A percentile compares a stretch with the other conserved stretches of the same genome.
phyloP scores from a whole-genome alignment of 305 asterid species.

The Fraxinus velutina region DNA sequence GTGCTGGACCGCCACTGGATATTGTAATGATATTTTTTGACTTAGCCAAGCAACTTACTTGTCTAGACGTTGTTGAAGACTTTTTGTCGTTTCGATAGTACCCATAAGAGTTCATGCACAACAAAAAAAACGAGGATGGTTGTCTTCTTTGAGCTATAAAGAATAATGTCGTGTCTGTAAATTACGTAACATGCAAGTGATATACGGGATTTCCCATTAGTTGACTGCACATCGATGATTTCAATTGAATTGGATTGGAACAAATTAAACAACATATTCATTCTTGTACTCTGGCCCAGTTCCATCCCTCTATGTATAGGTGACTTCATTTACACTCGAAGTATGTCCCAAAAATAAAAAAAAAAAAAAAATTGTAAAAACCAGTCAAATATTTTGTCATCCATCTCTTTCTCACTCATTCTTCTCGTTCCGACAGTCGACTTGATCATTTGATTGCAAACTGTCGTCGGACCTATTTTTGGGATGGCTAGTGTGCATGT shows the following conservation, averaged over 20 bases:
- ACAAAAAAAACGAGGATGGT: neutral
- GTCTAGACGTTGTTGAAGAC: neutral
- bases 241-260: too few species aligned
- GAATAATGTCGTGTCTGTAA: too few species aligned
- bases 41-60: neutral
- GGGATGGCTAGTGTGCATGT: neutral
- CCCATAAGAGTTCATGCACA: neutral
- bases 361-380: too few species aligned
- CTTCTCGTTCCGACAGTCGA: neutral
- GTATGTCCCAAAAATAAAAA: too few species aligned
- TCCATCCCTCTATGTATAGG: too few species aligned
- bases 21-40: neutral
- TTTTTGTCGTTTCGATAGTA: neutral
- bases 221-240: too few species aligned
- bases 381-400: neutral
- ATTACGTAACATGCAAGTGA: neutral
- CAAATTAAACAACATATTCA: too few species aligned
- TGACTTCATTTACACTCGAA: too few species aligned
- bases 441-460: neutral
- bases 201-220: too few species aligned
- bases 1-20: too few species aligned
- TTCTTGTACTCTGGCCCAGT: too few species aligned
- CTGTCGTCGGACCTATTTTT: neutral
- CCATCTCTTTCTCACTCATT: neutral
- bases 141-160: neutral